Base-by-base conservation (phyloP, 2,329 filamentous ascomycete species). In the Periconia digitata region DNA sequence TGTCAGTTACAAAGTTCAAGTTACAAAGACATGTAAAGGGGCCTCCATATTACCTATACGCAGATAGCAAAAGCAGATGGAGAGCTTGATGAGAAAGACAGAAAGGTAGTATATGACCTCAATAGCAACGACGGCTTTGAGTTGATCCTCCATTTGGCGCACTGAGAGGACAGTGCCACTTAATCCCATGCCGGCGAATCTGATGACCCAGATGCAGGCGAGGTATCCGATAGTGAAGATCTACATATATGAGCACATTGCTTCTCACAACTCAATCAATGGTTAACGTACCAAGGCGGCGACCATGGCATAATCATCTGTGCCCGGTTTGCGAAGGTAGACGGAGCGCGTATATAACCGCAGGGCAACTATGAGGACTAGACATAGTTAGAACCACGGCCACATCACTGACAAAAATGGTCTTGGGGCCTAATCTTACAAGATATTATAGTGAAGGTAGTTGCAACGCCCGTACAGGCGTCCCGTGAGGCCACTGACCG, bases 51-150 rank as follows among this genome's bases (percentile, higher is more conserved):
- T 54, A 71, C 67, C 67, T 37, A 72, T 59, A 43, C 67, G 62
- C 20, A 70, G 49, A 38, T 72, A 72, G 42, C 67, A 66, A 37
- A 61, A 58, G 3, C 70, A 49, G 23, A 72, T 70, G 1, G 69
- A 72, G 1, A 61, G 45, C 43, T 71, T 72, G 50, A 72, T 63
- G 20, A 53, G 42, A 17, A 52, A 59, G 40, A 69, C 52, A 15
- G 60, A 18, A 8, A 64, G 32, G 36, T 65, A 66, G 50, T 71
- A 71, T 1, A 63, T 62, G 32, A 70, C 56, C 40, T 71, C 49
- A 24, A 70, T 63, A 1, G 62, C 56, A 17, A 70, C 53, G 7
- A 64, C 59, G 5, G 55, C 54, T 51, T 59, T 54, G 12, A 63
- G 50, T 17, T 58, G 47, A 12, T 47, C 51, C 8, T 34, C 44